Conservation (phyloP, 164 flowering plant species). For the Vitis rotundifolia region DNA sequence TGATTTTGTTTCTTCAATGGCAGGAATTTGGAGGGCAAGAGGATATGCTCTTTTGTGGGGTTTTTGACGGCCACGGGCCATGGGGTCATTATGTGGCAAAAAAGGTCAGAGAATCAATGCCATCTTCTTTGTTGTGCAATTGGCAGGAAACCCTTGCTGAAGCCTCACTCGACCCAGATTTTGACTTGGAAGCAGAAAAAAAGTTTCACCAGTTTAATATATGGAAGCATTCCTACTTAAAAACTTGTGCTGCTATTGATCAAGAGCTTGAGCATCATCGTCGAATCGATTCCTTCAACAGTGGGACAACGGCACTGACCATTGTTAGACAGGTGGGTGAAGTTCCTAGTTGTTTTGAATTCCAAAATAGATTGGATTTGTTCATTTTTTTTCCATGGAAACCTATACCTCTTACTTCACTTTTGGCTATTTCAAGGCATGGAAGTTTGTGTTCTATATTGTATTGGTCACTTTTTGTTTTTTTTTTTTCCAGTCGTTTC, state of each 20-base stretch:
- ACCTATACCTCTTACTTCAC: too few species aligned
- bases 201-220: conserved; percentile 38
- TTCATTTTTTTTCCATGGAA: background rate
- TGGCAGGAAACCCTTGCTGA: conserved; percentile 75
- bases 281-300: conserved; percentile 60
- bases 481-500: too few species aligned
- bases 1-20: conserved; percentile 10
- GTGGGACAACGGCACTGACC: conserved; percentile 84
- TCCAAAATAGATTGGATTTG: background rate
- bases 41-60: conserved; percentile 84
- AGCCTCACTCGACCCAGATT: conserved; percentile 33
- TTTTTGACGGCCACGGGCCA: conserved; percentile 92
- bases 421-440: too few species aligned
- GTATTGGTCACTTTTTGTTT: too few species aligned
- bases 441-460: too few species aligned
- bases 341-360: background rate
- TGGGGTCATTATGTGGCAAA: conserved; percentile 91
- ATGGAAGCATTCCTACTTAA: conserved; percentile 74
- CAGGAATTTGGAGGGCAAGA: conserved; percentile 87
- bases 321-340: conserved; percentile 74
- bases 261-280: conserved; percentile 57
- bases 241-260: conserved; percentile 74
- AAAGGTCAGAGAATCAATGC: conserved; percentile 65
- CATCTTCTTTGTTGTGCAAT: conserved; percentile 56
- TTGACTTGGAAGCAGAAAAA: conserved; percentile 35